phyloP scores from a whole-genome alignment of 2,329 filamentous ascomycete genomes.

The Beauveria sp. region DNA sequence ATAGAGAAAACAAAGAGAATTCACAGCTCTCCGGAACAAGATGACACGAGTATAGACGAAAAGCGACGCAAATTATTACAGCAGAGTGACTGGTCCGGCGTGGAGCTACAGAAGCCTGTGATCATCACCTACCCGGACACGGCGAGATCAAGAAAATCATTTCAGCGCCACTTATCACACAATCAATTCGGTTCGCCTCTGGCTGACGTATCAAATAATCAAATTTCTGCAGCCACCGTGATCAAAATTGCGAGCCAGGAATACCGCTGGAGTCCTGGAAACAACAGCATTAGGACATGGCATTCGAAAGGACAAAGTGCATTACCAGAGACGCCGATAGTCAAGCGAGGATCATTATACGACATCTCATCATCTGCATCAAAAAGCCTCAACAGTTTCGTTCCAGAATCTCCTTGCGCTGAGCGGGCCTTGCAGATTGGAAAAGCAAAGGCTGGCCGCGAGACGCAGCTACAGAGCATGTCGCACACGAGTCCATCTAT shows the following conservation, averaged over 20 bases:
- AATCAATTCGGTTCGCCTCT: neutral
- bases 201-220: neutral
- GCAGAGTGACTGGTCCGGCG: constrained; percentile 22
- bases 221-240: neutral
- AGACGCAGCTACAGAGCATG: neutral
- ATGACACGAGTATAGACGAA: constrained; percentile 1
- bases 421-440: neutral
- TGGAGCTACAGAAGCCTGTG: constrained; percentile 24
- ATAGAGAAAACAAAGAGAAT: neutral
- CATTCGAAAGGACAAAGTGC: neutral
- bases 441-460: neutral
- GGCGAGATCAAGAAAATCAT: neutral
- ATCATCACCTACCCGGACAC: constrained; percentile 15
- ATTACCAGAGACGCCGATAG: neutral
- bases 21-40: neutral
- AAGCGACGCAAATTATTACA: constrained; percentile 15
- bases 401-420: constrained; percentile 6
- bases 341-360: neutral
- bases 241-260: constrained; percentile 10
- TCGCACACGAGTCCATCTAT: constrained; percentile 1
- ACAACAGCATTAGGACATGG: constrained; percentile 2
- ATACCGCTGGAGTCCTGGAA: constrained; percentile 10
- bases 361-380: constrained; percentile 4
- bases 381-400: neutral
- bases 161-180: neutral